Percentiles rank a stretch among this genome's conserved stretches.
phyloP scores from a whole-genome alignment of 2,329 filamentous ascomycete species.

The Chaetothyriales sp. region DNA sequence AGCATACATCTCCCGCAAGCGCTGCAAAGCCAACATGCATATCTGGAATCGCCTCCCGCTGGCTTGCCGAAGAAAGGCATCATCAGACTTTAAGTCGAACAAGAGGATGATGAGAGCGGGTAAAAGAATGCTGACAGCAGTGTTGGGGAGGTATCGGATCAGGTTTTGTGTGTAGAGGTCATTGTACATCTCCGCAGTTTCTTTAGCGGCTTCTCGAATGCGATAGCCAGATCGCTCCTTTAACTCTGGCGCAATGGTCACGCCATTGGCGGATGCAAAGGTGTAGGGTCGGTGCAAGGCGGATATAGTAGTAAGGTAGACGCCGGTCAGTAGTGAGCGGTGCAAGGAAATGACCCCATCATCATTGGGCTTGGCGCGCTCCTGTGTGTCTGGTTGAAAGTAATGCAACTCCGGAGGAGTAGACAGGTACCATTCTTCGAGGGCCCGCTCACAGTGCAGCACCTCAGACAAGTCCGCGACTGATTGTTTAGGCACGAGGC shows the following conservation, averaged over 20 bases:
- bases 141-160: constrained; percentile 71
- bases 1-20: constrained; percentile 75
- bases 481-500: constrained; percentile 80
- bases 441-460: constrained; percentile 61
- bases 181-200: constrained; percentile 73
- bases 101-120: constrained; percentile 91
- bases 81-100: constrained; percentile 76
- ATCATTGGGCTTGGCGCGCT: constrained; percentile 46
- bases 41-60: constrained; percentile 73
- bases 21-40: constrained; percentile 85
- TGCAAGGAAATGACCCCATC: constrained; percentile 50
- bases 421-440: constrained; percentile 62
- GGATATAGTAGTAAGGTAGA: constrained; percentile 82
- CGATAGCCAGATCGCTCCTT: constrained; percentile 72
- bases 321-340: constrained; percentile 78
- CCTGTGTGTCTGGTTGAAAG: constrained; percentile 30
- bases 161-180: constrained; percentile 60
- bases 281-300: constrained; percentile 87
- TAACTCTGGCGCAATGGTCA: constrained; percentile 48
- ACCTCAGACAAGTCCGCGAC: constrained; percentile 72
- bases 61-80: constrained; percentile 54
- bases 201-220: constrained; percentile 68
- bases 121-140: constrained; percentile 77
- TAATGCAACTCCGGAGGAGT: constrained; percentile 63
- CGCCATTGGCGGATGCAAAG: constrained; percentile 54